These are phyloP conservation scores for Reticulascus tulasneorum DNA, from an alignment of 2,329 filamentous ascomycete genomes.

Conservation along the genomic window DNA sequence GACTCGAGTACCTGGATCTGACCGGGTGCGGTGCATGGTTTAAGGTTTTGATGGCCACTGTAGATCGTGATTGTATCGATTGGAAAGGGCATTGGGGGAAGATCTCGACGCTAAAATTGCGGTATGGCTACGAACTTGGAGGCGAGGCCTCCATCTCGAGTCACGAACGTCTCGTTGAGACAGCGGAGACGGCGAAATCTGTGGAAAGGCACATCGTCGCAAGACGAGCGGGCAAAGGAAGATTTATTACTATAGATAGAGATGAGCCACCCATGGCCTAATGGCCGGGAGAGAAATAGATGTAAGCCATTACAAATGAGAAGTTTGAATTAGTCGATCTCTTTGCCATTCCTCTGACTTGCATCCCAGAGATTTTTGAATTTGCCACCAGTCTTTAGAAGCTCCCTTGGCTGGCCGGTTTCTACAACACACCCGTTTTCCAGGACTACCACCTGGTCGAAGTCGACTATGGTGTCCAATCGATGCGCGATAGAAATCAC, in stretches of 20 bases:
- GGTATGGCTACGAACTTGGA: slow-evolving; percentile 36
- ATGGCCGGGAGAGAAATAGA: neutral
- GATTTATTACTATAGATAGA: slow-evolving; percentile 45
- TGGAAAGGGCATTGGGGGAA: slow-evolving; percentile 54
- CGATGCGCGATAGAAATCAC: slow-evolving; percentile 42
- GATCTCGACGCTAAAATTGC: slow-evolving; percentile 40
- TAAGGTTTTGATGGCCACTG: slow-evolving; percentile 37
- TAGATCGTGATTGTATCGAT: slow-evolving; percentile 46
- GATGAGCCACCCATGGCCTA: slow-evolving; percentile 21
- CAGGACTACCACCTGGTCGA: slow-evolving; percentile 13
- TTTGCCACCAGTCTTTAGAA: slow-evolving; percentile 5
- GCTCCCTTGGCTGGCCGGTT: too few species aligned
- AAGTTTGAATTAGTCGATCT: too few species aligned
- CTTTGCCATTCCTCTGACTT: neutral
- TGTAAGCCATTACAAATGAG: neutral
- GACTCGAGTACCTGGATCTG: slow-evolving; percentile 58
- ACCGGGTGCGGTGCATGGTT: slow-evolving; percentile 57
- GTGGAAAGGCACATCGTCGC: slow-evolving; percentile 45
- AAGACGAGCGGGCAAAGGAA: slow-evolving; percentile 43
- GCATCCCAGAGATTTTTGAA: slow-evolving; percentile 9
- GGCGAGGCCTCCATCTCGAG: slow-evolving; percentile 30
- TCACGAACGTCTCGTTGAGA: slow-evolving; percentile 27
- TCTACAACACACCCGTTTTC: slow-evolving; percentile 3
- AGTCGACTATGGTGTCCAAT: slow-evolving; percentile 40
- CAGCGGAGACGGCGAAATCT: slow-evolving; percentile 31